Base-by-base conservation (phyloP, 805 yeast species). In the Starmerella vitae region DNA sequence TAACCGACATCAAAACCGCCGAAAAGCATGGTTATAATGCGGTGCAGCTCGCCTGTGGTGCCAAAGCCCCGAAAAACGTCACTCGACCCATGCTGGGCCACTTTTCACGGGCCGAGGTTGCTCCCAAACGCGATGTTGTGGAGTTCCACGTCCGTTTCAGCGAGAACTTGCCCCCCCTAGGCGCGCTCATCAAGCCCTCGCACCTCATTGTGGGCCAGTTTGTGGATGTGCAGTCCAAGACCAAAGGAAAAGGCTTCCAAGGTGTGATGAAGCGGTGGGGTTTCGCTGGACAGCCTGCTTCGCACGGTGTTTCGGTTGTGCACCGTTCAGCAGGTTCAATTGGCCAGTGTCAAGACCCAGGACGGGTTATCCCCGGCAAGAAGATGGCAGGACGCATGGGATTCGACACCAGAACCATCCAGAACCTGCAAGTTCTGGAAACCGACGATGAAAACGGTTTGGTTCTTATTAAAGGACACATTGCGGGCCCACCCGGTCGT, bases 301-400 rank as follows among this genome's bases (percentile, higher is more conserved):
- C 96, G 1, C 98, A 91, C 61, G 98, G 98, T 79, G 86, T 82
- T 20, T 83, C 98, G 21, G 66, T 72, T 36, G 78, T 88, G 27
- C 97, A 91, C 60, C 79, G 98, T 70, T 76, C 85, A 42, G 94
- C 93, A 53, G 98, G 98, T 71, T 86, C 96, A 24, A 85, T 80
- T 53, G 98, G 98, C 73, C 84, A 78, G 60, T 81, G 82, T 55
- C 93, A 91, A 49, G 79, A 83, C 46, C 98, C 98, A 12, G 96
- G 94, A 55, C 80, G 98, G 66, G 83, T 85, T 38, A 66, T 85
- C 46, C 97, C 96, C 13, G 97, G 96, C 19, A 86, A 83, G 65
- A 88, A 85, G 63, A 88, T 91, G 98, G 93, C 97, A 27, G 98
- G 98, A 48, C 81, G 82, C 60, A 78, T 86, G 91, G 98, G 98